phyloP scores from a whole-genome alignment of 768 basidiomycete genomes.

The Russula virescens region DNA sequence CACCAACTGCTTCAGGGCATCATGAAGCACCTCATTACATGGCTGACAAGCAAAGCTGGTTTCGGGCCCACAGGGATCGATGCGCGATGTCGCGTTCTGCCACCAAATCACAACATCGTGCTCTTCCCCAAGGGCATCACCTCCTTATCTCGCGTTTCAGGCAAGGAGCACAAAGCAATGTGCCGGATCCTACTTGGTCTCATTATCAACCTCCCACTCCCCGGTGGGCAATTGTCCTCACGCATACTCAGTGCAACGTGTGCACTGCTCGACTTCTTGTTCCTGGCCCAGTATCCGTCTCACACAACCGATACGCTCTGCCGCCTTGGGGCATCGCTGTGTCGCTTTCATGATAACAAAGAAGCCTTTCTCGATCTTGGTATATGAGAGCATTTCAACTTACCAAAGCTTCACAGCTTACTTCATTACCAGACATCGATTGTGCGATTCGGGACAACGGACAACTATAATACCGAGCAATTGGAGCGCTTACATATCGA shows the following conservation, averaged over 20 bases:
- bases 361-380: slow-evolving; percentile 26
- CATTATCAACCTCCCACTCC: background rate
- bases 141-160: slow-evolving; percentile 21
- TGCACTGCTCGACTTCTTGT: too few species aligned
- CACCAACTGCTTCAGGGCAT: too few species aligned
- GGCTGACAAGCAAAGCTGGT: too few species aligned
- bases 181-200: background rate
- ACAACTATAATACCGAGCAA: too few species aligned
- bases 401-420: slow-evolving; percentile 27
- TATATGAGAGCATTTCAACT: slow-evolving; percentile 23
- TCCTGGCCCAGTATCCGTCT: too few species aligned
- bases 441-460: slow-evolving; percentile 63
- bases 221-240: accelerated
- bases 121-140: slow-evolving; percentile 27
- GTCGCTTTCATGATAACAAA: slow-evolving; percentile 27
- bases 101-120: slow-evolving; percentile 25
- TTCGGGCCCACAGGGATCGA: too few species aligned
- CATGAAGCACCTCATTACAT: too few species aligned
- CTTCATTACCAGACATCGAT: slow-evolving; percentile 24
- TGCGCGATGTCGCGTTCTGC: slow-evolving; percentile 22
- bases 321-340: slow-evolving; percentile 14
- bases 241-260: background rate
- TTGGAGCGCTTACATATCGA: too few species aligned
- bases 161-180: slow-evolving; percentile 28
- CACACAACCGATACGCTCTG: slow-evolving; percentile 24